A percentile compares a stretch with the other conserved stretches of the same genome.
phyloP scores from a whole-genome alignment of 192 early-diverging fungal genomes.

The Mortierella alpina region DNA sequence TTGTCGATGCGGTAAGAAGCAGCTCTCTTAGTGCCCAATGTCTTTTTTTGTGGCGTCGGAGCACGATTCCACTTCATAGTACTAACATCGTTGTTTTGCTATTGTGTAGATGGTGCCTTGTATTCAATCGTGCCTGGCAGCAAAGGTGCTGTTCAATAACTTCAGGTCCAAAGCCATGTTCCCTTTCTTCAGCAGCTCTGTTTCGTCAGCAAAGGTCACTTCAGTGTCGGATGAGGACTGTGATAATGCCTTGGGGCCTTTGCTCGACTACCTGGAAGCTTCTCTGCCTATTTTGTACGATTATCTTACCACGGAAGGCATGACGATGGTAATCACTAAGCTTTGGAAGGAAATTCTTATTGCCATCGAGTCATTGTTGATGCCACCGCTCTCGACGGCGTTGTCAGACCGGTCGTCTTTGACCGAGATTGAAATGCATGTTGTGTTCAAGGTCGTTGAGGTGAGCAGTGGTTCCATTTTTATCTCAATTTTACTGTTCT shows the following conservation, averaged over 20 bases:
- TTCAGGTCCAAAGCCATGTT: conserved; percentile 46
- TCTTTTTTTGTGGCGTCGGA: not conserved
- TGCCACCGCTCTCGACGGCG: conserved; percentile 75
- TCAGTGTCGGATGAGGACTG: conserved; percentile 63
- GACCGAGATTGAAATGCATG: conserved; percentile 70
- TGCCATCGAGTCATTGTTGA: conserved; percentile 73
- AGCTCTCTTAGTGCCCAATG: too few relatives aligned
- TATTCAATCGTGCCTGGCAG: conserved; percentile 72
- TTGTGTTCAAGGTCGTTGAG: conserved; percentile 77
- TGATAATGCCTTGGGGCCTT: conserved; percentile 72
- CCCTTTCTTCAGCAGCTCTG: conserved; percentile 31
- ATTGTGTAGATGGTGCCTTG: conserved; percentile 67
- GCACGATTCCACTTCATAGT: not conserved
- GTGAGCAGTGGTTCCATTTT: conserved; percentile 28
- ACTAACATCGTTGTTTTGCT: not conserved
- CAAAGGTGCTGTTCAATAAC: conserved; percentile 66
- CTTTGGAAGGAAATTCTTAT: conserved; percentile 81
- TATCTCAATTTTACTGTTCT: not conserved
- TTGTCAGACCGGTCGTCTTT: conserved; percentile 70
- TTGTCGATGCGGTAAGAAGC: conserved; percentile 71
- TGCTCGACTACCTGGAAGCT: conserved; percentile 81
- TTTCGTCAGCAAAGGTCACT: conserved; percentile 33
- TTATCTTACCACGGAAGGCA: conserved; percentile 72
- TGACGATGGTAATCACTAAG: conserved; percentile 71
- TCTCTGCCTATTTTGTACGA: conserved; percentile 75